Conservation (phyloP, 331 rosid species). For the Rhamnella rubrinervis region DNA sequence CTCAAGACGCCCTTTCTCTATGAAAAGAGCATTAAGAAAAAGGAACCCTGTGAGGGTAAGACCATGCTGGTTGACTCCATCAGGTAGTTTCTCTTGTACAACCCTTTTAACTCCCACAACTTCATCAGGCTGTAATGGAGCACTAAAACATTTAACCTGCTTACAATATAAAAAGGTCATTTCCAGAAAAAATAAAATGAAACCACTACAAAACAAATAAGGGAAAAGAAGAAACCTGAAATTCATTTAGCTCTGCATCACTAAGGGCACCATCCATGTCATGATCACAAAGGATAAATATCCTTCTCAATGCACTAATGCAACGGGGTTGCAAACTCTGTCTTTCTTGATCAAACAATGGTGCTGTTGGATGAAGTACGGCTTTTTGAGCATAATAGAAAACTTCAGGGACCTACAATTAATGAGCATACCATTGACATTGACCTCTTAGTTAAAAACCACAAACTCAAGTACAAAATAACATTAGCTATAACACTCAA, state of each 20-base stretch:
- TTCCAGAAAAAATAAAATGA: background rate
- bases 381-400: conserved; percentile 90
- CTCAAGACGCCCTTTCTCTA: conserved; percentile 75
- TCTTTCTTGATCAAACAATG: conserved; percentile 73
- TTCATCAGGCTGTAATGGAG: conserved; percentile 70
- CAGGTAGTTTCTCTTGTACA: conserved; percentile 71
- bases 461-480: background rate
- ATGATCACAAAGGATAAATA: conserved; percentile 74
- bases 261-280: conserved; percentile 94
- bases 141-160: conserved; percentile 78
- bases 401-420: conserved; percentile 76
- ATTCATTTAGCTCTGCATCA: conserved; percentile 75
- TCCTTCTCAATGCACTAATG: conserved; percentile 80
- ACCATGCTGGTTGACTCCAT: conserved; percentile 79
- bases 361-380: conserved; percentile 82
- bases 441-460: background rate
- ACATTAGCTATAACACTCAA: background rate
- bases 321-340: conserved; percentile 65
- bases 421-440: background rate
- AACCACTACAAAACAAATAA: conserved; percentile 2
- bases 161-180: conserved; percentile 1
- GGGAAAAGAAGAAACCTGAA: conserved; percentile 65
- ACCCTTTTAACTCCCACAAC: conserved; percentile 60
- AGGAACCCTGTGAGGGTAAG: conserved; percentile 83
- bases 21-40: conserved; percentile 66